Base-by-base conservation (phyloP, 2,329 filamentous ascomycete species). In the Venturia effusa region DNA sequence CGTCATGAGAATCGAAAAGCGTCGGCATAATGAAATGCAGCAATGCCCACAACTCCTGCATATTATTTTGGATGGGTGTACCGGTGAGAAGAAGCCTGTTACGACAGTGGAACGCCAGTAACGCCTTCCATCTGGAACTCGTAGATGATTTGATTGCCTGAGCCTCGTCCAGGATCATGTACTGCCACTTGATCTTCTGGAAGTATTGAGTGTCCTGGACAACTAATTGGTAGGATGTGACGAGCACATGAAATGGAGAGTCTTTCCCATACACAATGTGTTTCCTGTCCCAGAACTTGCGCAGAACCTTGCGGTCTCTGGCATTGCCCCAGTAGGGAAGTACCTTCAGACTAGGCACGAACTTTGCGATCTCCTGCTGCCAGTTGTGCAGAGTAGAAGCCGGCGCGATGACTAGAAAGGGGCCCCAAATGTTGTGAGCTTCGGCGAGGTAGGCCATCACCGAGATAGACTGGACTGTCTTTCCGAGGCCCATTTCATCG, bases 1-100 rank as follows among this genome's bases (percentile, higher is more conserved):
- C 90, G 72, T 95, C 90, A 76, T 94, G 90, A 0, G 89, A 93
- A 75, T 94, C 94, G 76, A 99, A 99, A 61, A 99, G 82, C 54
- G 90, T 96, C n/a, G 94, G 94, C 94, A 99, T 97, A 45, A 97
- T 94, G 75, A 99, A 99, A 79, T 99, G 99, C 71, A 99, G 88
- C 81, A 99, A 88, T 34, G 94, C 91, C 94, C 94, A 99, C 70
- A 99, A 79, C 74, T 99, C 94, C 2, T 91, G 87, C 48, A 99
- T 81, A 74, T 97, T 99, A 79, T 99, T 99, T 77, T 99, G 93
- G 39, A 99, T 81, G 5, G 94, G 94, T 7, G 94, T 99, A 82
- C 94, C 94, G 1, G 94, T 99, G 70, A 99, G 84, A 78, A 99
- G 99, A 64, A 99, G 85, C 70, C 94, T 90, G 80, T 94, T 99